A percentile compares a stretch with the other conserved stretches of the same genome.
Evolutionary conservation across 2,329 filamentous ascomycete species (phyloP).

Genomic region (Diplodia sapinea): DNA sequence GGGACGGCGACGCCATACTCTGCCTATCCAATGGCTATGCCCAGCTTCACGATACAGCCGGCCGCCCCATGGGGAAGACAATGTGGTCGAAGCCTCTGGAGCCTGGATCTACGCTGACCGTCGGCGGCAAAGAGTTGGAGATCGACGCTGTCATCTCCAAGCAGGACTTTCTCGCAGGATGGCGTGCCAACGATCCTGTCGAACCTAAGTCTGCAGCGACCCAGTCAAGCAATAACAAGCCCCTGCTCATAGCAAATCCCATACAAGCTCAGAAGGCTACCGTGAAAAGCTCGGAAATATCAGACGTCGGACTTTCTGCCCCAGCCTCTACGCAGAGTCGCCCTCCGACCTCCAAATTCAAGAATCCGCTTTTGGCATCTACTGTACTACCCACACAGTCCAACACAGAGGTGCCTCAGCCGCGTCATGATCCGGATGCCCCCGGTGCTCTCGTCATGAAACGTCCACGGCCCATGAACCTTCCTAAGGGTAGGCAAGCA

Average conservation of each 20-base stretch:
- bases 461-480: conserved; percentile 54
- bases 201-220: conserved; percentile 35
- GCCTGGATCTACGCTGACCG: conserved; percentile 64
- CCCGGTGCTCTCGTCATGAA: conserved; percentile 71
- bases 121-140: conserved; percentile 72
- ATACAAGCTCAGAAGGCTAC: conserved; percentile 37
- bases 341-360: conserved; percentile 59
- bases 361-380: conserved; percentile 64
- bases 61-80: conserved; percentile 66
- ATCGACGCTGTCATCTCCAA: conserved; percentile 67
- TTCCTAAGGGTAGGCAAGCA: conserved; percentile 66
- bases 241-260: conserved; percentile 39
- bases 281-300: conserved; percentile 34
- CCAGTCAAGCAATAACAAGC: conserved; percentile 35
- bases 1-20: conserved; percentile 75
- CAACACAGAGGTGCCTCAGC: conserved; percentile 56
- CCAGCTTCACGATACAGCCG: conserved; percentile 66
- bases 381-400: conserved; percentile 56
- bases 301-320: conserved; percentile 49
- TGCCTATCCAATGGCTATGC: conserved; percentile 63
- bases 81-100: conserved; percentile 63
- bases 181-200: conserved; percentile 38
- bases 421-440: conserved; percentile 68
- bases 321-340: conserved; percentile 39
- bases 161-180: conserved; percentile 62